These are phyloP conservation scores for Rhizopogon vinicolor DNA, from an alignment of 768 basidiomycete genomes.

Conservation along the genomic window DNA sequence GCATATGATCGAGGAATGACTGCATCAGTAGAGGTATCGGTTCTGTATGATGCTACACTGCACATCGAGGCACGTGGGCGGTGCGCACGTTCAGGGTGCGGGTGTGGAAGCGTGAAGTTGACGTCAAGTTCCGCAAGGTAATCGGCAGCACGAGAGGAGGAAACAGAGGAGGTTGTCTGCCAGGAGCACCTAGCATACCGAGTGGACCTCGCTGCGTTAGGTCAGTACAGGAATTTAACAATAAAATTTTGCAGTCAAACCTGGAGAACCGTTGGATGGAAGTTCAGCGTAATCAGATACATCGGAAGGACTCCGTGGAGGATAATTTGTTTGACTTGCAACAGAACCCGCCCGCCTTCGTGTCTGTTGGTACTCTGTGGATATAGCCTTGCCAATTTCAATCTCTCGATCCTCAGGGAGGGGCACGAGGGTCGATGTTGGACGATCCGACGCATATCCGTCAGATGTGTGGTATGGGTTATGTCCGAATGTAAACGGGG, in stretches of 20 bases:
- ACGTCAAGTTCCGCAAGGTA: constrained; percentile 28
- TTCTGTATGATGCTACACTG: constrained; percentile 54
- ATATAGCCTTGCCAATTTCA: background rate
- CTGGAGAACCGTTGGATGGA: background rate
- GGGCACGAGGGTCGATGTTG: constrained; percentile 32
- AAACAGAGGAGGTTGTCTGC: constrained; percentile 29
- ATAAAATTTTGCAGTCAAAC: background rate
- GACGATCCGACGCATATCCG: constrained; percentile 10
- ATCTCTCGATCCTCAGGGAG: constrained; percentile 51
- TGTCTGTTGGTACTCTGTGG: background rate
- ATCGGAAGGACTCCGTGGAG: constrained; percentile 3
- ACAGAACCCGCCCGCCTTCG: constrained; percentile 16
- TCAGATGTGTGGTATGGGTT: constrained; percentile 18
- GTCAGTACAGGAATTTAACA: background rate
- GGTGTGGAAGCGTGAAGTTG: constrained; percentile 21
- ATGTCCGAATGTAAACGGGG: constrained; percentile 21
- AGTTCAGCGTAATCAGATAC: constrained; percentile 5
- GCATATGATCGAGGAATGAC: constrained; percentile 39
- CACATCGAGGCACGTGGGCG: constrained; percentile 38
- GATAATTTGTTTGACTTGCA: constrained; percentile 12
- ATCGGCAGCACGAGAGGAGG: constrained; percentile 12
- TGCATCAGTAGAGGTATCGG: constrained; percentile 54
- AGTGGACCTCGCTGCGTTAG: constrained; percentile 13
- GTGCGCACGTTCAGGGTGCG: constrained; percentile 12
- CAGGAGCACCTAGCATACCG: constrained; percentile 22